Evolutionary conservation across 2,329 filamentous ascomycete species (phyloP), one percentile per base, ranked within the genome.

Genomic region (Akanthomyces uredinophilus): DNA sequence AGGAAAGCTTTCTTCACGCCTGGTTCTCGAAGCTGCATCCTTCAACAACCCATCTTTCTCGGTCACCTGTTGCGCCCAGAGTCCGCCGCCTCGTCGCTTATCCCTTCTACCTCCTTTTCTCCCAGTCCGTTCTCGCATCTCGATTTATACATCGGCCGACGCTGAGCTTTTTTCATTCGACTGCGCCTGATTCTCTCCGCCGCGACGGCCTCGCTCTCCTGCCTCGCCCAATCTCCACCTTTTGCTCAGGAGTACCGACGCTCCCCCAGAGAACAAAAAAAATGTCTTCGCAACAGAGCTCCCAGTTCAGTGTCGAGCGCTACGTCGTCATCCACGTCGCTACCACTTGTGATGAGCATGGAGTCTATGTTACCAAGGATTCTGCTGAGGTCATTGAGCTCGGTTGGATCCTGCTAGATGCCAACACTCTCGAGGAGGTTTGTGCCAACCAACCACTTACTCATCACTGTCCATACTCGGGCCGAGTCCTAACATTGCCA

Each of bases 351-450:
- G 95, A 99, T 77, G 95, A 99, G 77, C 95, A 99, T 79, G 95
- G 95, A 66, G 95, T 99, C 68, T 99, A 99, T 77, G 95, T 99
- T 64, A 99, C 95, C 64, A 98, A 98, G 79, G 95, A 99, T 79
- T 98, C 95, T 64, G 95, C 95, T 65, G 95, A 99, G 81, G 95
- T 99, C 68, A 99, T 99, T 77, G 95, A 99, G 84, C 85, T 99
- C 74, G 95, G 94, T 66, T 99, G 95, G 95, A 96, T 98, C 73
- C 80, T 99, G 72, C 83, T 97, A 66, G 93, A 97, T 75, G 89
- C 92, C 68, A 95, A 94, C 80, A 89, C 86, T 66, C 90, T 92
- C 70, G 93, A 97, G 70, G 93, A 97, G 89, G 93, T 96, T 32
- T n/a, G 58, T 60, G 20, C 27, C 46, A n/a, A 27, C 24, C 32